Evolutionary conservation across 176 grass and related monocot genomes (phyloP), one percentile per base, ranked within the genome.

Genomic region (Melocanna baccifera): DNA sequence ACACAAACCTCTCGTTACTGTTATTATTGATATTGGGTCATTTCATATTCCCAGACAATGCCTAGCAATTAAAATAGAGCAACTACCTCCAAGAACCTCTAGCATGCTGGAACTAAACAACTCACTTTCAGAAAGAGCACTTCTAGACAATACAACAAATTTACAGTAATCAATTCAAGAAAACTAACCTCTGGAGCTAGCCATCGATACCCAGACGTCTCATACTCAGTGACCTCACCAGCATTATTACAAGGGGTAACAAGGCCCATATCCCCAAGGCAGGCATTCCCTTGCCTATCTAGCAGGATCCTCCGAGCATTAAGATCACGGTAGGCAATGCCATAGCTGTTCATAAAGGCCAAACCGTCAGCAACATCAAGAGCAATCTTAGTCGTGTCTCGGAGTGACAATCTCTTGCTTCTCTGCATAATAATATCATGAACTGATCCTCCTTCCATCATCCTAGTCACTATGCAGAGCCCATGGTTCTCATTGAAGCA

Each of bases 201-300:
- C 96, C 96, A 99, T 30, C 93, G 89, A 69, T 96, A 99, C 5
- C 96, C 96, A 67, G 93, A 92, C 0, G 96, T 99, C 81, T 99
- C 96, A 16, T 99, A 99, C 86, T 96, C 96, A 0, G 93, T 98
- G 42, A 95, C 91, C 86, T 99, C 96, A 46, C 96, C 96, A n/a
- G 82, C 91, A 76, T 91, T 93, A 79, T 91, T 96, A 86, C 93
- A 96, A 84, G 96, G 87, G 48, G 86, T 89, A 87, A 99, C 90
- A 73, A 91, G 87, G 36, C 96, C 96, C 96, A 96, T 99, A 81
- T 99, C 96, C 15, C 96, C 96, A 34, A 99, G 86, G 85, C 87
- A 96, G 73, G 96, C 93, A 86, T 94, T 99, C 29, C 91, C 93
- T 58, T 94, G 91, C 61, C 84, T 89, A 65, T 96, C 96, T 30